Percentiles rank a stretch among this genome's conserved stretches.
These are phyloP conservation scores for Candida suzukii DNA, from an alignment of 805 yeast species.

Conservation along the genomic window DNA sequence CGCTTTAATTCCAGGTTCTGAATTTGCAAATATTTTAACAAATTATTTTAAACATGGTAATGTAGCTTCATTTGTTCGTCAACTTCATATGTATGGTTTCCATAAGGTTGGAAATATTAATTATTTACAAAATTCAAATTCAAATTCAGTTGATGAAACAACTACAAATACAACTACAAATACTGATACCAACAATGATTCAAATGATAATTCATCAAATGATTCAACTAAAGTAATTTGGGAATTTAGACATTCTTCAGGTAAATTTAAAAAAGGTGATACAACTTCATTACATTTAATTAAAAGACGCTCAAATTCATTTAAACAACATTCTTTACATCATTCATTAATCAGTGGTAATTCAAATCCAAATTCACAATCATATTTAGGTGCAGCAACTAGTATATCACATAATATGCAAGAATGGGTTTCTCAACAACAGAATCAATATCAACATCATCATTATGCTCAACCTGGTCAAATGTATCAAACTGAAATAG, in stretches of 20 bases:
- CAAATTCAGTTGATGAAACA: too few relatives aligned
- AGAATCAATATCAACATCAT: conserved; percentile 9
- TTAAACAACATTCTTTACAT: conserved; percentile 8
- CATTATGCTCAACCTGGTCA: conserved; percentile 1
- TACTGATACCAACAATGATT: conserved; percentile 15
- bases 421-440: conserved; percentile 2
- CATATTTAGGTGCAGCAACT: too few relatives aligned
- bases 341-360: conserved; percentile 1
- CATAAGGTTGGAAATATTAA: conserved; percentile 61
- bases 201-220: conserved; percentile 1
- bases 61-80: conserved; percentile 88
- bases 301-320: conserved; percentile 40
- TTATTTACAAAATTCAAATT: conserved; percentile 15
- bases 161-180: conserved; percentile 4
- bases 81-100: conserved; percentile 93
- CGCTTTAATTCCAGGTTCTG: conserved; percentile 58
- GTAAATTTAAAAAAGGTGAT: conserved; percentile 42
- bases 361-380: too few relatives aligned
- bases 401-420: neutral
- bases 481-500: too few relatives aligned
- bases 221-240: conserved; percentile 28
- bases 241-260: conserved; percentile 51
- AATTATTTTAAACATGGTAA: conserved; percentile 89
- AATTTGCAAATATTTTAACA: conserved; percentile 55
- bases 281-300: conserved; percentile 37